These are phyloP conservation scores for Cokeromyces recurvatus DNA, from an alignment of 371 early-diverging fungal species.

Conservation along the genomic window DNA sequence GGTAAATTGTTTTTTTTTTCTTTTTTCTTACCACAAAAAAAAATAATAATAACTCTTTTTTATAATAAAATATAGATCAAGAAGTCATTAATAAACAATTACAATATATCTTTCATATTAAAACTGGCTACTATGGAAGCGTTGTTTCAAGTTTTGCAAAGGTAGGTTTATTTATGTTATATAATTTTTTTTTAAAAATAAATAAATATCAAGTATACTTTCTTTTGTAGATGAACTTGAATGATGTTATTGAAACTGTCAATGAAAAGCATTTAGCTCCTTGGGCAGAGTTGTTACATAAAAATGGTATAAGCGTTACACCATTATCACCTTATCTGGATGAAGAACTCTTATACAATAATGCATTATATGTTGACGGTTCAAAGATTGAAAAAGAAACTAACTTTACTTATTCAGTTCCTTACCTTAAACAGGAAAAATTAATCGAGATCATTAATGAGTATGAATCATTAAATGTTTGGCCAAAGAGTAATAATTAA, in stretches of 20 bases:
- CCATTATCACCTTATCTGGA: conserved; percentile 94
- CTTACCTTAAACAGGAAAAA: conserved; percentile 58
- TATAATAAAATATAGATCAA: conserved; percentile 80
- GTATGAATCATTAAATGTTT: conserved; percentile 55
- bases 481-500: too few relatives aligned
- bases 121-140: conserved; percentile 81
- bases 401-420: conserved; percentile 69
- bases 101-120: conserved; percentile 71
- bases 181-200: too few relatives aligned
- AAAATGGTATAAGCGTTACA: conserved; percentile 66
- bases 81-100: conserved; percentile 70
- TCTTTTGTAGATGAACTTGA: too few relatives aligned
- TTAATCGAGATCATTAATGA: conserved; percentile 67
- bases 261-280: conserved; percentile 89
- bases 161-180: conserved; percentile 48
- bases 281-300: conserved; percentile 60
- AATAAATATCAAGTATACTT: not conserved
- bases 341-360: conserved; percentile 80
- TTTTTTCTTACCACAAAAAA: too few relatives aligned
- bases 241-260: too few relatives aligned
- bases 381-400: conserved; percentile 66
- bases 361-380: conserved; percentile 75
- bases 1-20: too few relatives aligned
- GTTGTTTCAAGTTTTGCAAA: conserved; percentile 78
- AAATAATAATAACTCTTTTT: too few relatives aligned